Conservation (phyloP, 2,329 filamentous ascomycete species). For the Diaporthe australafricana region DNA sequence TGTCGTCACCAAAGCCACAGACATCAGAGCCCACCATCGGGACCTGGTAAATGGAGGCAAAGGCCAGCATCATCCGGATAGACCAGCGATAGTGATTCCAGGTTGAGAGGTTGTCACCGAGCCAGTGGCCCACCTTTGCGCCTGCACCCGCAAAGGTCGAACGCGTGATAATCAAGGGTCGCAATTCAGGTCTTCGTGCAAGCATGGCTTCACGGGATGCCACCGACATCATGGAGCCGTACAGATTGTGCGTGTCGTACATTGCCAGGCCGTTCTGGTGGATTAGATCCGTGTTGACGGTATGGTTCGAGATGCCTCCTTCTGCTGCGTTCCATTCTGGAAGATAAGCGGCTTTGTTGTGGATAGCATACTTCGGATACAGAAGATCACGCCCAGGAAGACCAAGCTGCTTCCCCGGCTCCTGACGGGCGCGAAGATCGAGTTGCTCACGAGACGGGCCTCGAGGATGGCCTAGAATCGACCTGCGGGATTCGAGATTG, state of each 20-base stretch:
- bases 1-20: constrained; percentile 79
- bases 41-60: constrained; percentile 74
- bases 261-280: constrained; percentile 75
- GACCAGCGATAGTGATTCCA: constrained; percentile 71
- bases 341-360: constrained; percentile 67
- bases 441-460: constrained; percentile 32
- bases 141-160: constrained; percentile 82
- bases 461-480: neutral
- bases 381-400: constrained; percentile 73
- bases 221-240: constrained; percentile 80
- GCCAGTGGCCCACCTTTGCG: constrained; percentile 70
- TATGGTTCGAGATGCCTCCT: constrained; percentile 65
- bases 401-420: constrained; percentile 60
- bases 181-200: constrained; percentile 68
- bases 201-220: constrained; percentile 75
- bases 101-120: constrained; percentile 66
- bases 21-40: constrained; percentile 80
- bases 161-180: constrained; percentile 80
- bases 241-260: constrained; percentile 68
- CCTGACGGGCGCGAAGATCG: constrained; percentile 39
- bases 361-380: constrained; percentile 73
- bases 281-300: constrained; percentile 74
- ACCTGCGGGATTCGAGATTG: neutral
- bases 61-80: constrained; percentile 70
- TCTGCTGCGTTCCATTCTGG: constrained; percentile 55